A percentile compares a stretch with the other conserved stretches of the same genome.
phyloP scores from a whole-genome alignment of 1,284 basidiomycete genomes.

The Cyathus pygmaeus region DNA sequence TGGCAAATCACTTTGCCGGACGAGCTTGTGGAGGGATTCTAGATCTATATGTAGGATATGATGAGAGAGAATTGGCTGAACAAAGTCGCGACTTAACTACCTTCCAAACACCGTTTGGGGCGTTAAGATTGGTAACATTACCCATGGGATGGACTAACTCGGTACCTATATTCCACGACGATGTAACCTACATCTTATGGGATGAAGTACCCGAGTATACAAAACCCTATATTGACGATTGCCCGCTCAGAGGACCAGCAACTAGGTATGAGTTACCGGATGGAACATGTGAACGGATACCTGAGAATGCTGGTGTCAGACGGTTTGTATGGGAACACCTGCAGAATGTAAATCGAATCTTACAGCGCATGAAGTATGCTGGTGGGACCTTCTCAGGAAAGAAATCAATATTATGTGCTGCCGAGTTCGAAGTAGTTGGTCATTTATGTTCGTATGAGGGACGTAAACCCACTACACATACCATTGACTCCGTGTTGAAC shows the following conservation, averaged over 20 bases:
- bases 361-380: background rate
- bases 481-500: background rate
- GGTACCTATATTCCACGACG: conserved; percentile 45
- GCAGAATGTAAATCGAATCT: background rate
- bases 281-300: conserved; percentile 32
- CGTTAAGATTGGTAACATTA: no score
- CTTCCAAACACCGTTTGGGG: conserved; percentile 42
- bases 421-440: background rate
- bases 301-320: conserved; percentile 35
- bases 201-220: conserved; percentile 41
- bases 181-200: conserved; percentile 44
- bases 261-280: conserved; percentile 26
- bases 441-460: background rate
- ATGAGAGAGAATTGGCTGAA: conserved; percentile 31
- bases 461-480: background rate
- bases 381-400: conserved; percentile 1
- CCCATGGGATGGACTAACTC: no score
- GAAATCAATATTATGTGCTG: background rate
- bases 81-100: conserved; percentile 41
- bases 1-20: conserved; percentile 14
- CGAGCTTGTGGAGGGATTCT: conserved; percentile 18
- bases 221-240: conserved; percentile 45
- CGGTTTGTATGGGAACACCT: conserved; percentile 3
- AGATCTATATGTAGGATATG: conserved; percentile 37
- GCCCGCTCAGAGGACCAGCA: conserved; percentile 38